These are phyloP conservation scores for Talaromyces sp. DNA, from an alignment of 2,329 filamentous ascomycete species.

Conservation along the genomic window DNA sequence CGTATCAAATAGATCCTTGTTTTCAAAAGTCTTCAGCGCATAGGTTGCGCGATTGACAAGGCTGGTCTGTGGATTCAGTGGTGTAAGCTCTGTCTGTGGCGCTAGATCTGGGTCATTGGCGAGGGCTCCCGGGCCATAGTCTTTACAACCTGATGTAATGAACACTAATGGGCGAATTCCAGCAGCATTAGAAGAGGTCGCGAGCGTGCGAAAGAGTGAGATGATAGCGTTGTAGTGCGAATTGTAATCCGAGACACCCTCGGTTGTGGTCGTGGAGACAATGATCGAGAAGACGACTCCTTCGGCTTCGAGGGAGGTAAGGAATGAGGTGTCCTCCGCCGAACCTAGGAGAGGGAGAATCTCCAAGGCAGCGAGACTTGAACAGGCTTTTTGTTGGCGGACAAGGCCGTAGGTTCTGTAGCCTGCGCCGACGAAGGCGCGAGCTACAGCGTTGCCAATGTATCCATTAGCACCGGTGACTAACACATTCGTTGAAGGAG, in stretches of 20 bases:
- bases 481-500: background rate
- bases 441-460: background rate
- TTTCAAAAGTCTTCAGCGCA: too few species aligned
- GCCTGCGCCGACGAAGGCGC: background rate
- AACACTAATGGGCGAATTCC: too few species aligned
- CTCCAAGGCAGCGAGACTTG: background rate
- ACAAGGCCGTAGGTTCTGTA: background rate
- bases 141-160: too few species aligned
- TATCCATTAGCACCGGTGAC: background rate
- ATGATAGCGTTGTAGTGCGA: too few species aligned
- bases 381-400: background rate
- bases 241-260: background rate
- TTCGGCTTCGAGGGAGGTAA: background rate
- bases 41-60: too few species aligned
- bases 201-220: too few species aligned
- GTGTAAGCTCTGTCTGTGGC: too few species aligned
- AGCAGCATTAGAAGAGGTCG: too few species aligned
- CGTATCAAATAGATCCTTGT: too few species aligned
- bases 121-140: too few species aligned
- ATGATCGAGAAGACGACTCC: background rate
- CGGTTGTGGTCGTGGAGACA: background rate
- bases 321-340: background rate
- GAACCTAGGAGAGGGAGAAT: background rate
- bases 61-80: too few species aligned
- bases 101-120: too few species aligned